Conservation (phyloP, 192 early-diverging fungal genomes). For the Piromyces finnis region DNA sequence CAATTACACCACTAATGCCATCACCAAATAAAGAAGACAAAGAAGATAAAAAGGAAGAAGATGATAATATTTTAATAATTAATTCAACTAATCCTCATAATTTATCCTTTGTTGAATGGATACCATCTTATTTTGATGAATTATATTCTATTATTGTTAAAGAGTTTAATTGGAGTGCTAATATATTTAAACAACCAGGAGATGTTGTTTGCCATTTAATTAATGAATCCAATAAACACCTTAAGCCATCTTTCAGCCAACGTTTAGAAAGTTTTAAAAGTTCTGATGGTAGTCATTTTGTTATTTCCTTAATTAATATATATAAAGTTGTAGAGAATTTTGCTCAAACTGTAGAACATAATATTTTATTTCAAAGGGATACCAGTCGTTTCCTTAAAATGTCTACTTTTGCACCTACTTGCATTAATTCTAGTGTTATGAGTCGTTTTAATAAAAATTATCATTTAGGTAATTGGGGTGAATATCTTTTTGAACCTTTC, state of each 20-base stretch:
- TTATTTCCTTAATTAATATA: background rate
- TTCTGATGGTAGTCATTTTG: background rate
- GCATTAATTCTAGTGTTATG: background rate
- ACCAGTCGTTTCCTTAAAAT: background rate
- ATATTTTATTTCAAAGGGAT: background rate
- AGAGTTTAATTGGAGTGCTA: background rate
- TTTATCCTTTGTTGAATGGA: background rate
- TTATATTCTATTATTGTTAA: background rate
- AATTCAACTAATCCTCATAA: background rate
- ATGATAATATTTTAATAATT: background rate
- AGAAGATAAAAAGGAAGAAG: background rate
- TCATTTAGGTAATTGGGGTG: conserved; percentile 24
- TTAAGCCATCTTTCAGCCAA: background rate
- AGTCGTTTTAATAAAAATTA: conserved; percentile 2
- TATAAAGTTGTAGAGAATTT: background rate
- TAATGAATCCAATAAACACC: background rate
- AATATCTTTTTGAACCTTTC: conserved; percentile 45
- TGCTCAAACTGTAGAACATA: background rate
- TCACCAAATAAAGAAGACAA: background rate
- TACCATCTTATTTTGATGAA: background rate
- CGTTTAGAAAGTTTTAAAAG: background rate
- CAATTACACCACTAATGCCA: background rate
- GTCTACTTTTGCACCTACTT: background rate
- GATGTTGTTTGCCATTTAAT: background rate
- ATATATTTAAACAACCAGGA: background rate